Evolutionary conservation across 148 eudicot species (phyloP).

Genomic region (Rhododendron williamsianum): DNA sequence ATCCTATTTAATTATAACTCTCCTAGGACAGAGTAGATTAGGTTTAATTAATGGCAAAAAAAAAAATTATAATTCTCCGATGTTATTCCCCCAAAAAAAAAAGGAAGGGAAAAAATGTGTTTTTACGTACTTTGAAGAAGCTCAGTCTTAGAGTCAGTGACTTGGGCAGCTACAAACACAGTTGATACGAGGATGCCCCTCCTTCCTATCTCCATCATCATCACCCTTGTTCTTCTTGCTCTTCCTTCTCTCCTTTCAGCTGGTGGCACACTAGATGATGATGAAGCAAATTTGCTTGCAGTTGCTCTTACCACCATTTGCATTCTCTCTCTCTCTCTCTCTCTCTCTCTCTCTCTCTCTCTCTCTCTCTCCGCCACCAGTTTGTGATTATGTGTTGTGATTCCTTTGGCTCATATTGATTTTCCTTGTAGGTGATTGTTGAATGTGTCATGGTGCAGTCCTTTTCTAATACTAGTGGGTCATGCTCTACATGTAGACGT

Average conservation of each 20-base stretch:
- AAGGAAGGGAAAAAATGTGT: background rate
- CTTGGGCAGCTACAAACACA: constrained; percentile 28
- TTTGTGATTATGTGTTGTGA: constrained; percentile 10
- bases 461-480: background rate
- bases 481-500: background rate
- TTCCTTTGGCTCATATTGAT: background rate
- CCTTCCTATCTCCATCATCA: constrained; percentile 21
- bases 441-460: background rate
- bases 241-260: constrained; percentile 10
- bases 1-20: background rate
- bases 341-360: constrained; percentile 5
- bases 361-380: constrained; percentile 8
- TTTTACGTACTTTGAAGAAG: constrained; percentile 59
- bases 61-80: too few relatives aligned
- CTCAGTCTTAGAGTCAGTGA: constrained; percentile 52
- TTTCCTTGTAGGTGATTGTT: background rate
- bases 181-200: constrained; percentile 40
- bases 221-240: background rate
- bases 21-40: too few relatives aligned
- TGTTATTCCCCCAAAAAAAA: background rate
- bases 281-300: background rate
- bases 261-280: background rate
- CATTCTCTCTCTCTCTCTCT: constrained; percentile 15
- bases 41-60: too few relatives aligned
- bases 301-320: constrained; percentile 17